These are phyloP conservation scores for Angomonas desouzai DNA, from an alignment of 208 protist species.

Conservation along the genomic window DNA sequence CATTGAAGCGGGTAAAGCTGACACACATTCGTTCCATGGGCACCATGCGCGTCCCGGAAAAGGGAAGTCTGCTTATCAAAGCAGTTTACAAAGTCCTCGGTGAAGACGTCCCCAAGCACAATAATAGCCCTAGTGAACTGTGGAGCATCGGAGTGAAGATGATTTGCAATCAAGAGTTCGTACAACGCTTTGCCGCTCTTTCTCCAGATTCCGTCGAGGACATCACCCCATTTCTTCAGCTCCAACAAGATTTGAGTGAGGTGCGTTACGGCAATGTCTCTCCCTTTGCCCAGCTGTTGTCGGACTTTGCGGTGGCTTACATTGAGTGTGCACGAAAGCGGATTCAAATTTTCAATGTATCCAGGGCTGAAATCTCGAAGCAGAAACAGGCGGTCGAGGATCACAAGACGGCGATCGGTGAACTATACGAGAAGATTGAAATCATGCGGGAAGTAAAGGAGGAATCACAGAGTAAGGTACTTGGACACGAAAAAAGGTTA, in stretches of 20 bases:
- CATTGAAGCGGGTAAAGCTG: slow-evolving; percentile 28
- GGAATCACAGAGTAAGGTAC: slow-evolving; percentile 7
- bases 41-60: slow-evolving; percentile 25
- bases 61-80: slow-evolving; percentile 41
- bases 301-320: slow-evolving; percentile 36
- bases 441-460: slow-evolving; percentile 25
- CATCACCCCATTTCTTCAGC: slow-evolving; percentile 23
- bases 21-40: slow-evolving; percentile 32
- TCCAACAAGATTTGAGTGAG: slow-evolving; percentile 33
- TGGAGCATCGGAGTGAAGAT: slow-evolving; percentile 30
- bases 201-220: slow-evolving; percentile 31
- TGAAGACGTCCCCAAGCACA: slow-evolving; percentile 37
- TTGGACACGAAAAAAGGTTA: slow-evolving; percentile 16
- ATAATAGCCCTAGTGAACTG: slow-evolving; percentile 24
- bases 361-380: slow-evolving; percentile 19
- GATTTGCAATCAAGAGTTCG: slow-evolving; percentile 43
- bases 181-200: slow-evolving; percentile 31
- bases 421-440: slow-evolving; percentile 16
- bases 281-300: slow-evolving; percentile 32
- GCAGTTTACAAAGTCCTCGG: slow-evolving; percentile 39
- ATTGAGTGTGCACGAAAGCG: slow-evolving; percentile 31
- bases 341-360: slow-evolving; percentile 11
- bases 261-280: slow-evolving; percentile 37
- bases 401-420: slow-evolving; percentile 20
- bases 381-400: slow-evolving; percentile 32